Evolutionary conservation across 306 rosid species (phyloP), one percentile per base, ranked within the genome.

Genomic region (Cucurbita pepo): DNA sequence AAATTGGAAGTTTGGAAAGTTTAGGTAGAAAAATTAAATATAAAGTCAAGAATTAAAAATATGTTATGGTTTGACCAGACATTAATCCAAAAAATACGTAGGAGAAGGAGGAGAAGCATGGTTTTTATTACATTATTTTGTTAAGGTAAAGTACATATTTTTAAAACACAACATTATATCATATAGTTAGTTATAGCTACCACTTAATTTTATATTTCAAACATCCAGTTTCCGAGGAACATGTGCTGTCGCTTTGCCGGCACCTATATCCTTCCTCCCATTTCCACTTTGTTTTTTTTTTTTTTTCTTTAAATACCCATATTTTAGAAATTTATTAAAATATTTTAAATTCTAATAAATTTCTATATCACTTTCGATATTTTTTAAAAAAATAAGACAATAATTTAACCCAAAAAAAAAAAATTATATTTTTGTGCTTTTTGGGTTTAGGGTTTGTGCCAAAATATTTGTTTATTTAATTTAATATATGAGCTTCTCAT

Each of bases 191-290:
- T 22, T 53, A 56, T 56, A 56, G 37, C 37, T 10, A 56, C 37
- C 57, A 16, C 7, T 50, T 50, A 4, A 11, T 21, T 63, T n/a
- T 43, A 18, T 43, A 43, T 21, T 66, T 12, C 6, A 45, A 67
- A 69, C 73, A 69, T 69, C 34, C 73, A 48, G 73, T 69, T 69
- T 69, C 73, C 57, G 56, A 69, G 73, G 22, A 69, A 69, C 84
- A 83, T 80, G 79, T 69, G 38, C 38, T 83, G 85, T 83, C 85
- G 37, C 79, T 73, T 69, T 78, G 87, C 80, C 87, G 83, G 85
- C 58, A 67, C 56, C 56, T 45, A 66, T 67, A 67, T 67, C 56
- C 56, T 45, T 45, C 19, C 12, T 66, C 72, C 72, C 72, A 67
- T 67, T 47, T 47, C 54, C 56, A 67, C 22, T 47, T 67, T 61